These are phyloP conservation scores for Trichosporon sp. DNA, from an alignment of 1,284 basidiomycete species.

Conservation along the genomic window DNA sequence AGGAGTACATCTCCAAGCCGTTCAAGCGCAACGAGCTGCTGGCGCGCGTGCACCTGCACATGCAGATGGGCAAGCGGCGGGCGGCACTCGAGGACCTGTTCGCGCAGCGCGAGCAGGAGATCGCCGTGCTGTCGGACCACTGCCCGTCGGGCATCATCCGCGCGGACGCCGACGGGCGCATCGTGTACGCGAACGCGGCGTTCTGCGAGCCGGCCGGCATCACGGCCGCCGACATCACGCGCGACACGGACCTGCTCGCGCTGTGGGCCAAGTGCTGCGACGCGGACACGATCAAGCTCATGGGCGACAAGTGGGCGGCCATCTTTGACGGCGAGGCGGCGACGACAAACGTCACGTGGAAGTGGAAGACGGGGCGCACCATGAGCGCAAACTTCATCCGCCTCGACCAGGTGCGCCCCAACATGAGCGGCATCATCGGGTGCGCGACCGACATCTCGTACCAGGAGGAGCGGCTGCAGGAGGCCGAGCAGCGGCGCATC, in stretches of 20 bases:
- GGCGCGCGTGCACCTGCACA: constrained; percentile 38
- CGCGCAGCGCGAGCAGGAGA: constrained; percentile 29
- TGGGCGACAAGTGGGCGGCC: constrained; percentile 18
- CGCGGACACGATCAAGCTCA: background rate
- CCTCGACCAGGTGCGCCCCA: constrained; percentile 31
- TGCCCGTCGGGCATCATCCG: constrained; percentile 42
- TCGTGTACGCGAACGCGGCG: constrained; percentile 37
- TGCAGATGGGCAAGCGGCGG: constrained; percentile 33
- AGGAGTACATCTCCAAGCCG: constrained; percentile 37
- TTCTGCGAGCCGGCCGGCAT: constrained; percentile 37
- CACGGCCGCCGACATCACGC: constrained; percentile 26
- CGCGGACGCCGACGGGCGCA: constrained; percentile 22
- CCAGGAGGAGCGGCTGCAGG: constrained; percentile 32
- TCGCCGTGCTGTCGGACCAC: constrained; percentile 39
- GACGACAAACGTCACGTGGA: constrained; percentile 29
- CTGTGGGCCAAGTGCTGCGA: constrained; percentile 18
- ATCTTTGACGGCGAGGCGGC: constrained; percentile 7
- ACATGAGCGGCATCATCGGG: constrained; percentile 37
- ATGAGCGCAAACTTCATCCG: constrained; percentile 37
- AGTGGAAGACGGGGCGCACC: constrained; percentile 32
- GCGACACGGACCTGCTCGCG: background rate
- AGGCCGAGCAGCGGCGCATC: constrained; percentile 25
- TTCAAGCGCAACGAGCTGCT: constrained; percentile 43
- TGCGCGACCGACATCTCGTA: constrained; percentile 42
- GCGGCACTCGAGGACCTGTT: constrained; percentile 27